Conservation (phyloP, 371 early-diverging fungal species). For the Syncephalastrum sp. region DNA sequence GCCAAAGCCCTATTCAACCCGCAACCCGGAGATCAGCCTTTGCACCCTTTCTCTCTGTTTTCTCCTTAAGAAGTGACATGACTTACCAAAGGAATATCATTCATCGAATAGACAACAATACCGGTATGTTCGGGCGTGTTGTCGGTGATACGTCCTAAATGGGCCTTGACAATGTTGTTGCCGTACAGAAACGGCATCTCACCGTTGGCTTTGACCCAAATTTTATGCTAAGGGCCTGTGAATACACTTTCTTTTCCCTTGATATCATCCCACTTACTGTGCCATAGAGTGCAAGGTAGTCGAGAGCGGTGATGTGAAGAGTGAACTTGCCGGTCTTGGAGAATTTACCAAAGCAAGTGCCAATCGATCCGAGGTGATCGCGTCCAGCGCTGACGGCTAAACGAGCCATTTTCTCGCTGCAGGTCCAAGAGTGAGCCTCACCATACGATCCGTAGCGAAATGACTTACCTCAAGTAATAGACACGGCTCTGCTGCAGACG, state of each 20-base stretch:
- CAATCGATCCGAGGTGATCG: constrained; percentile 88
- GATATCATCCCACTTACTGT: constrained; percentile 55
- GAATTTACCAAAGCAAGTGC: constrained; percentile 98
- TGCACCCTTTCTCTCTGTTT: background rate
- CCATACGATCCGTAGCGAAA: background rate
- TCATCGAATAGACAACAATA: constrained; percentile 94
- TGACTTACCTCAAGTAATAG: constrained; percentile 85
- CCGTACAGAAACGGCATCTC: constrained; percentile 99
- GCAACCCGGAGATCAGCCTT: background rate
- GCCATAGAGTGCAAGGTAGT: constrained; percentile 93
- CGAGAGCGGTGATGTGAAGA: constrained; percentile 93
- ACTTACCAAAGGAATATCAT: constrained; percentile 86
- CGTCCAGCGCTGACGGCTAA: constrained; percentile 82
- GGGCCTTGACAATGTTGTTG: constrained; percentile 98
- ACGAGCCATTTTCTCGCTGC: constrained; percentile 87
- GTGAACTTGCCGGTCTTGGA: constrained; percentile 97
- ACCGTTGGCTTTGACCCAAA: constrained; percentile 99
- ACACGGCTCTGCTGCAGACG: constrained; percentile 91
- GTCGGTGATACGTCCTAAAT: constrained; percentile 95
- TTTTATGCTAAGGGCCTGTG: constrained; percentile 38
- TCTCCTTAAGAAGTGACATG: background rate
- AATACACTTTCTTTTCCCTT: background rate
- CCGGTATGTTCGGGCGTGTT: constrained; percentile 98
- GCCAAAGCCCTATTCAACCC: constrained; percentile 87
- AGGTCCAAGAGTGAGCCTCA: background rate